These are phyloP conservation scores for Parmelia sp. DNA, from an alignment of 495 filamentous ascomycete genomes.

Conservation along the genomic window DNA sequence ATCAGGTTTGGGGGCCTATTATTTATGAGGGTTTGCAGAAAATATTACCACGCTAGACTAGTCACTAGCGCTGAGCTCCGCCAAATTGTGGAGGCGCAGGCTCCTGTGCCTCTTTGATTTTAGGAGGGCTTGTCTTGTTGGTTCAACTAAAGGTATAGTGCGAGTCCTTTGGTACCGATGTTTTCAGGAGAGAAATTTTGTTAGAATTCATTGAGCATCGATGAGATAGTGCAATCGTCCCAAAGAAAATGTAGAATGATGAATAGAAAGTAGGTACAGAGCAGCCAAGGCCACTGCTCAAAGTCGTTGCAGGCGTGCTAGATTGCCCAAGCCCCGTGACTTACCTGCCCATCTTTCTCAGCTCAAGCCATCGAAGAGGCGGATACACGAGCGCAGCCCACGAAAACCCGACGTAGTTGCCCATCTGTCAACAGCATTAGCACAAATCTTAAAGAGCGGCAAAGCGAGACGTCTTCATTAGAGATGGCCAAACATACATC, in stretches of 20 bases:
- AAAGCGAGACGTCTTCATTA: neutral
- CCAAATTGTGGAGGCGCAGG: slow-evolving; percentile 4
- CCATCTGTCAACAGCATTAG: slow-evolving; percentile 25
- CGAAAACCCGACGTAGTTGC: slow-evolving; percentile 43
- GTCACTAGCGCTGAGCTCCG: neutral
- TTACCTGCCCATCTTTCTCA: slow-evolving; percentile 37
- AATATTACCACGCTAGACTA: neutral
- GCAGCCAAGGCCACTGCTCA: neutral
- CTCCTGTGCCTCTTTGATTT: neutral
- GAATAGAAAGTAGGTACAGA: neutral
- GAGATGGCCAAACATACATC: slow-evolving; percentile 37
- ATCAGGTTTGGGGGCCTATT: no score
- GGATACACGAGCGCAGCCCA: slow-evolving; percentile 44
- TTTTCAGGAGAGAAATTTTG: no score
- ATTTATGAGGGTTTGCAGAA: no score
- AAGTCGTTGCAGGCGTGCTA: neutral
- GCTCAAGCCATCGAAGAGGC: slow-evolving; percentile 42
- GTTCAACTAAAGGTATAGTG: neutral
- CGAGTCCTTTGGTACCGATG: neutral
- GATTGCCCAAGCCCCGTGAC: neutral
- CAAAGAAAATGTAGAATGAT: neutral
- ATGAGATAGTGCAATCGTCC: neutral
- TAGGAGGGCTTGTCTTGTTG: neutral
- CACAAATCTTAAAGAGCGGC: neutral
- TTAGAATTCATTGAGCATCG: neutral